phyloP scores from a whole-genome alignment of 768 basidiomycete species.

The Kwoniella mangroviensis region DNA sequence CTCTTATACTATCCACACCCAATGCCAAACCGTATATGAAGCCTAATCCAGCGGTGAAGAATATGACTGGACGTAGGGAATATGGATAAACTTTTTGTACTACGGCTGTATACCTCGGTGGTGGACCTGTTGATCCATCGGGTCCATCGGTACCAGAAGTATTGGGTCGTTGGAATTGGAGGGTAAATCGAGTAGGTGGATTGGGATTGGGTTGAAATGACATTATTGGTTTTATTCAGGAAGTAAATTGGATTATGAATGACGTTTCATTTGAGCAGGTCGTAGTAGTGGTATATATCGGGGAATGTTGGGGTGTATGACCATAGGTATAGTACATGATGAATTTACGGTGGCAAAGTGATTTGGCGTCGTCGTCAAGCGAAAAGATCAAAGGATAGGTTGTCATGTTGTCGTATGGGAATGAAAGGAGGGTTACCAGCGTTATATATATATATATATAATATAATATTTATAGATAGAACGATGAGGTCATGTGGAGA shows the following conservation, averaged over 20 bases:
- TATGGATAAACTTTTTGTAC: conserved; percentile 44
- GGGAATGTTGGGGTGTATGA: neutral
- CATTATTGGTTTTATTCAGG: neutral
- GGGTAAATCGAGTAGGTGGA: neutral
- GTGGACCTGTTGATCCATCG: conserved; percentile 13
- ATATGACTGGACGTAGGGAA: conserved; percentile 41
- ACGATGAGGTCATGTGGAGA: neutral
- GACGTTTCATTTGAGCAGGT: neutral
- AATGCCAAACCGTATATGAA: conserved; percentile 46
- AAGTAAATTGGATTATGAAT: no score
- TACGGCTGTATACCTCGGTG: conserved; percentile 23
- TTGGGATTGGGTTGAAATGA: neutral
- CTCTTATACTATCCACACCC: conserved; percentile 37
- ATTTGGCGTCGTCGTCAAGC: neutral
- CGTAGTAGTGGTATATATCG: no score
- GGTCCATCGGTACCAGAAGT: neutral
- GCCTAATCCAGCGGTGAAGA: conserved; percentile 44
- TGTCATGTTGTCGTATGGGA: neutral
- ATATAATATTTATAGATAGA: neutral
- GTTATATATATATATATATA: neutral
- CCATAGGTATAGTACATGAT: conserved; percentile 49
- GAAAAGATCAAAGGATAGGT: neutral
- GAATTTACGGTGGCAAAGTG: neutral
- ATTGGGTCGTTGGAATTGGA: neutral
- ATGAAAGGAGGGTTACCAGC: no score